These are phyloP conservation scores for Penicillium simplicissimum DNA, from an alignment of 495 filamentous ascomycete genomes.

Conservation along the genomic window DNA sequence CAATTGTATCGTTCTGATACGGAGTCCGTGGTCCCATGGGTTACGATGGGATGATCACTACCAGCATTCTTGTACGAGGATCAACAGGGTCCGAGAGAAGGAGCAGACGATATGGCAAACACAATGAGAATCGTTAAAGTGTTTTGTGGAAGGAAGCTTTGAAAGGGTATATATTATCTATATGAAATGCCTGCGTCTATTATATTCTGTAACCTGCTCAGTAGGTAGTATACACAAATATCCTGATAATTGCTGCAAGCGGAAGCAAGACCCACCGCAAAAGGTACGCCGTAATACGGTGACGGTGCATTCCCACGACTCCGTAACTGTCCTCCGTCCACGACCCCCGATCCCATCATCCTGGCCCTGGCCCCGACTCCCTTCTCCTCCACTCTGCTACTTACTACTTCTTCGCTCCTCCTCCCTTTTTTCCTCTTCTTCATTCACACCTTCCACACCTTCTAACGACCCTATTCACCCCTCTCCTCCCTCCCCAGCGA, in stretches of 20 bases:
- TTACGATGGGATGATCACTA: conserved; percentile 1
- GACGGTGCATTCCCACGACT: not conserved
- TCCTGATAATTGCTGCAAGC: not conserved
- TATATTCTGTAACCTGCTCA: too few relatives aligned
- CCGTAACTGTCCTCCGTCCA: not conserved
- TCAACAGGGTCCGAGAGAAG: not conserved
- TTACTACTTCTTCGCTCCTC: conserved; percentile 12
- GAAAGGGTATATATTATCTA: too few relatives aligned
- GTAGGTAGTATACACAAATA: not conserved
- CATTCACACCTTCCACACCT: conserved; percentile 17
- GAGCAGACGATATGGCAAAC: not conserved
- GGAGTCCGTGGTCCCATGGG: not conserved
- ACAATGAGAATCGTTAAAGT: not conserved
- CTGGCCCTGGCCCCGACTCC: not conserved
- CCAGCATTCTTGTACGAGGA: not conserved
- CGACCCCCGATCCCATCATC: conserved; percentile 23
- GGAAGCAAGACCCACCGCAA: not conserved
- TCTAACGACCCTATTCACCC: conserved; percentile 10
- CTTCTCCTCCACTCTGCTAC: not conserved
- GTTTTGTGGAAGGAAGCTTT: too few relatives aligned
- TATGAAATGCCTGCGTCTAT: too few relatives aligned
- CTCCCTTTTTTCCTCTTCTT: conserved; percentile 17
- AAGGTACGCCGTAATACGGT: not conserved
- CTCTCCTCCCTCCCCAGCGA: conserved; percentile 9
- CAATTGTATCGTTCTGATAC: conserved; percentile 1